Conservation (phyloP, 768 basidiomycete genomes). For the Goffeauzyma gilvescens region DNA sequence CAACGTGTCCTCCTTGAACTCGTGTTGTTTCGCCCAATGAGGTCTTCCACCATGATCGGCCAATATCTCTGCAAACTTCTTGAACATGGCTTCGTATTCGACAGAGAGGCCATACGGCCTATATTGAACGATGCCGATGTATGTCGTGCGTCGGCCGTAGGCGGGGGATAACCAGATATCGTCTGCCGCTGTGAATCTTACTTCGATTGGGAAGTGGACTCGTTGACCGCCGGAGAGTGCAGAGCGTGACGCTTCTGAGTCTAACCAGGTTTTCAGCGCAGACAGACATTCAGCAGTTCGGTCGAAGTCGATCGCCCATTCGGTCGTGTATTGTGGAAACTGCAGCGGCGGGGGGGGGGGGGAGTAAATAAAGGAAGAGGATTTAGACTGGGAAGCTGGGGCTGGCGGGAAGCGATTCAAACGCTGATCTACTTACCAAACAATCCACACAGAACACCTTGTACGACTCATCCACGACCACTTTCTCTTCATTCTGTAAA, state of each 20-base stretch:
- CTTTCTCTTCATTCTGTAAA: constrained; percentile 42
- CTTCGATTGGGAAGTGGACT: constrained; percentile 81
- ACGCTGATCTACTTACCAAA: constrained; percentile 40
- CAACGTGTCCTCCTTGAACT: constrained; percentile 46
- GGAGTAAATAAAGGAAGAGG: neutral
- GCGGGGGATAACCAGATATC: constrained; percentile 90
- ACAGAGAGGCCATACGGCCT: constrained; percentile 72
- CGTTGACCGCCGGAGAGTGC: constrained; percentile 53
- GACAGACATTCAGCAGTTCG: constrained; percentile 48
- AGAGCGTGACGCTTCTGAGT: constrained; percentile 43
- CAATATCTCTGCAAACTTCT: constrained; percentile 54
- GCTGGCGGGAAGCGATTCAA: neutral
- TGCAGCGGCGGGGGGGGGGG: constrained; percentile 29
- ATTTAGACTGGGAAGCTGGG: neutral
- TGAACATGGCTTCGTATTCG: constrained; percentile 61
- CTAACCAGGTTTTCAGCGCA: constrained; percentile 54
- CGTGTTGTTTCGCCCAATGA: constrained; percentile 92
- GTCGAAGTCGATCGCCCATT: constrained; percentile 74
- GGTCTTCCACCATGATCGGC: constrained; percentile 56
- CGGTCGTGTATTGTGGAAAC: constrained; percentile 85
- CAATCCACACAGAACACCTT: constrained; percentile 85
- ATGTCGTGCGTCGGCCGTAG: constrained; percentile 56
- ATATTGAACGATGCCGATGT: constrained; percentile 96
- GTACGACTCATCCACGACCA: constrained; percentile 57
- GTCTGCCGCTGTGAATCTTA: constrained; percentile 69